Conservation (phyloP, 1,284 basidiomycete genomes). For the Pholiota adiposa region DNA sequence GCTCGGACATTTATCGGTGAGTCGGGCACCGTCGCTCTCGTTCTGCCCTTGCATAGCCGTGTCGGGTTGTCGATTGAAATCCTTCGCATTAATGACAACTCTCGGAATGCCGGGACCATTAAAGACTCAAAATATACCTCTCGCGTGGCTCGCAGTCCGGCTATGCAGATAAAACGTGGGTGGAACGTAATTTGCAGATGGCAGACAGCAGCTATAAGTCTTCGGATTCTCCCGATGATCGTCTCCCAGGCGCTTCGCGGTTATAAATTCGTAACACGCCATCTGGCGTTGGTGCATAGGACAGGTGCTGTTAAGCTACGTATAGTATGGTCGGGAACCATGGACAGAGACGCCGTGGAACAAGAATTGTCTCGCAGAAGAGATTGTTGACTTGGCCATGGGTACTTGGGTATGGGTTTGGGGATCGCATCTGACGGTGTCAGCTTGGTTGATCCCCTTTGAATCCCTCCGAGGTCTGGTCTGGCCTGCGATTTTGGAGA, state of each 20-base stretch:
- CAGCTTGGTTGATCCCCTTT: neutral
- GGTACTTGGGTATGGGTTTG: neutral
- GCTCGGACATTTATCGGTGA: constrained; percentile 5
- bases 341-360: neutral
- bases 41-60: neutral
- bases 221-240: constrained; percentile 5
- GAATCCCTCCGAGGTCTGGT: neutral
- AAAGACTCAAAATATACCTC: neutral
- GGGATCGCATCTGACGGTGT: neutral
- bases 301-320: too few species aligned
- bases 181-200: neutral
- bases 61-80: neutral
- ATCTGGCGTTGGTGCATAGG: too few species aligned
- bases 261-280: neutral
- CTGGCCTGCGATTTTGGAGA: neutral
- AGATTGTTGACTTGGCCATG: neutral
- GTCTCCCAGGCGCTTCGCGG: neutral
- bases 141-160: constrained; percentile 7
- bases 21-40: neutral
- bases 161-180: constrained; percentile 8
- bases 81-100: neutral
- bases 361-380: neutral
- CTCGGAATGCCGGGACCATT: constrained; percentile 1
- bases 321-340: neutral
- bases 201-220: neutral